Evolutionary conservation across 163 green algal genomes (phyloP).

Genomic region (Volvox carteri): DNA sequence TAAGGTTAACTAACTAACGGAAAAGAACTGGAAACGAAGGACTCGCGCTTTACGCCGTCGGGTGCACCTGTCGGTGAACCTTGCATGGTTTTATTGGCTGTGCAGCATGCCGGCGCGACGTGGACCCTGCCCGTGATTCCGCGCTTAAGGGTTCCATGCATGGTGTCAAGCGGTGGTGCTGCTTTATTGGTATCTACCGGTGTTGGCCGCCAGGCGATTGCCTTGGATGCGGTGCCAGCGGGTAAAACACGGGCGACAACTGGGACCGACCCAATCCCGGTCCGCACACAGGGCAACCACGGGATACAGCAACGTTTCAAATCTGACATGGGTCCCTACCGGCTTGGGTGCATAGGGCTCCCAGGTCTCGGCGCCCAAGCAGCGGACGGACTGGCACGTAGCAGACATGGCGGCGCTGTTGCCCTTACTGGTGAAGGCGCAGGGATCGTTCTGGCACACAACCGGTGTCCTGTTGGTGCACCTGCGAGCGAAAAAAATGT

Average conservation of each 20-base stretch:
- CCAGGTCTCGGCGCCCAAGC: not conserved
- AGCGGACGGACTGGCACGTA: not conserved
- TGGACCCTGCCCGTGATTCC: too few species aligned
- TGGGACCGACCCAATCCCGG: not conserved
- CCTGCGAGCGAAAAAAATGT: not conserved
- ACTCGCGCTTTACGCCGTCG: not conserved
- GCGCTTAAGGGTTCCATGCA: too few species aligned
- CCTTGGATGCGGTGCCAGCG: too few species aligned
- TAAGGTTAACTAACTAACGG: too few species aligned
- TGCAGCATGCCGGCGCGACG: too few species aligned
- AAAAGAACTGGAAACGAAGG: too few species aligned
- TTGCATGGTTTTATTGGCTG: not conserved
- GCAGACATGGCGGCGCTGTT: not conserved
- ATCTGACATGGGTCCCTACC: too few species aligned
- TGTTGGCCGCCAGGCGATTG: too few species aligned
- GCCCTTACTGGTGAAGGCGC: not conserved
- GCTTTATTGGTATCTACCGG: not conserved
- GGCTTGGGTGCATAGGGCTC: not conserved
- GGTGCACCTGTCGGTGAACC: not conserved
- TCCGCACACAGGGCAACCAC: not conserved
- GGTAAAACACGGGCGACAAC: not conserved
- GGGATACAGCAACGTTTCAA: not conserved
- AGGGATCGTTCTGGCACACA: not conserved
- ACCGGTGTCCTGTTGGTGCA: not conserved
- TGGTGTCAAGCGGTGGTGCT: not conserved